Evolutionary conservation across 805 yeast genomes (phyloP), one percentile per base, ranked within the genome.

Genomic region (Metschnikowia rubicola): DNA sequence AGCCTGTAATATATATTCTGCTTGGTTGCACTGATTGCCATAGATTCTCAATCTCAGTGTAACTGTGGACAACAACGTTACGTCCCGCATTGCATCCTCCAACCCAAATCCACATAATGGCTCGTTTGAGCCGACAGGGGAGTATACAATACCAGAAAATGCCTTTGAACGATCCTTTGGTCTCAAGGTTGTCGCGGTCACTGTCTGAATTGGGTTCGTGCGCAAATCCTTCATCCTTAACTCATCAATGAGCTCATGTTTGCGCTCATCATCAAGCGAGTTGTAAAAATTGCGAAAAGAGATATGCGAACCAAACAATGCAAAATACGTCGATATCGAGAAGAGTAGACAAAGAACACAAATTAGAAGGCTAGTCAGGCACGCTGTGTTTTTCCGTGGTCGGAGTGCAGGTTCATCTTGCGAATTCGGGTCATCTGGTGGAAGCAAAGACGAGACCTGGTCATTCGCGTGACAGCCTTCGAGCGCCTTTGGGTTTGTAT

Each of bases 11-110:
- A 83, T 75, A 32, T 64, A 60, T 10, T 71, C 75, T 0, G 77
- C 74, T 58, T 83, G 88, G 32, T 73, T 60, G 53, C 90, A 84
- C 52, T 80, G 85, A 44, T 81, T 75, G 0, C 87, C 85, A 52
- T 79, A 81, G 1, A 79, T 72, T 53, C 84, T 68, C 9, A 86
- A 61, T 50, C 80, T 75, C 0, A 74, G 71, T 0, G 91, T 84
- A 0, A 84, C 71, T 29, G 72, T 78, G 0, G 89, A 80, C 8
- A 86, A 52, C 10, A 75, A 57, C 0, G 82, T 81, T 21, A 85
- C 54, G 53, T 86, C 91, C 17, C 77, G 61, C 38, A 80, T 51
- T 0, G 82, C 78, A 3, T 79, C 83, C 43, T 74, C 65, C 43
- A 64, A 62, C 0, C 67, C 67, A 1, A 66, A 68, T 1, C 81